Evolutionary conservation across 139 green algal species (phyloP).

Genomic region (Axilococcus clingmanii): DNA sequence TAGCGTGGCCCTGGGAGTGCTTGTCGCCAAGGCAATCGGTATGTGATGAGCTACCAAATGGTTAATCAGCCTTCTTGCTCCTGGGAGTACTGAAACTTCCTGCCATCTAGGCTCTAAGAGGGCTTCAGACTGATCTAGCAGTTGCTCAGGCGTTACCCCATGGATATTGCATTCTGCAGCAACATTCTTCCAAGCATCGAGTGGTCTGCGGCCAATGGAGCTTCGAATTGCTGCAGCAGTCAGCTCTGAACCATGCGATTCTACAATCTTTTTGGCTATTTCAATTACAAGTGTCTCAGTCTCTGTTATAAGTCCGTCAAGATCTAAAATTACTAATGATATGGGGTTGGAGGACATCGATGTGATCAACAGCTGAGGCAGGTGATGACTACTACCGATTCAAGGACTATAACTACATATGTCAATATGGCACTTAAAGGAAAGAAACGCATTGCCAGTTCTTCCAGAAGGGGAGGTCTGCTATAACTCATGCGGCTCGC

Average conservation of each 20-base stretch:
- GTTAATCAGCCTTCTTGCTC: slow-evolving; percentile 60
- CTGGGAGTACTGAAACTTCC: slow-evolving; percentile 64
- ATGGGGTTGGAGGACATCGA: too few species aligned
- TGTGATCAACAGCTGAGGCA: too few species aligned
- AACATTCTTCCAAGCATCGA: slow-evolving; percentile 59
- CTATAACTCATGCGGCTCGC: too few species aligned
- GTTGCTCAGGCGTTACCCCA: slow-evolving; percentile 28
- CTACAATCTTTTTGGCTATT: slow-evolving; percentile 36
- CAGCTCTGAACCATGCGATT: slow-evolving; percentile 34
- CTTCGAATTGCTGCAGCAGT: slow-evolving; percentile 24
- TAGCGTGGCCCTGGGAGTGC: slow-evolving; percentile 45
- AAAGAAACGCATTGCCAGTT: too few species aligned
- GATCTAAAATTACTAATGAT: slow-evolving; percentile 57
- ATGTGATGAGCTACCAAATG: slow-evolving; percentile 49
- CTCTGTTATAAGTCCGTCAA: slow-evolving; percentile 44
- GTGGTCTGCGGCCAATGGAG: slow-evolving; percentile 52
- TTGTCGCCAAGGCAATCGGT: slow-evolving; percentile 68
- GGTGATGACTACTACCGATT: too few species aligned
- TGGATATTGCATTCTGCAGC: slow-evolving; percentile 32
- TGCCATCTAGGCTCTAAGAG: slow-evolving; percentile 27
- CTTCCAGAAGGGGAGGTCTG: too few species aligned
- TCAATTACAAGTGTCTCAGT: slow-evolving; percentile 57
- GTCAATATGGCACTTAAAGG: too few species aligned
- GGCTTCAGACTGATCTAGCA: slow-evolving; percentile 51
- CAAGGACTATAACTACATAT: too few species aligned